Percentiles rank a stretch among this genome's conserved stretches.
These are phyloP conservation scores for Paramecium biaurelia DNA, from an alignment of 73 alveolate genomes.

Conservation along the genomic window DNA sequence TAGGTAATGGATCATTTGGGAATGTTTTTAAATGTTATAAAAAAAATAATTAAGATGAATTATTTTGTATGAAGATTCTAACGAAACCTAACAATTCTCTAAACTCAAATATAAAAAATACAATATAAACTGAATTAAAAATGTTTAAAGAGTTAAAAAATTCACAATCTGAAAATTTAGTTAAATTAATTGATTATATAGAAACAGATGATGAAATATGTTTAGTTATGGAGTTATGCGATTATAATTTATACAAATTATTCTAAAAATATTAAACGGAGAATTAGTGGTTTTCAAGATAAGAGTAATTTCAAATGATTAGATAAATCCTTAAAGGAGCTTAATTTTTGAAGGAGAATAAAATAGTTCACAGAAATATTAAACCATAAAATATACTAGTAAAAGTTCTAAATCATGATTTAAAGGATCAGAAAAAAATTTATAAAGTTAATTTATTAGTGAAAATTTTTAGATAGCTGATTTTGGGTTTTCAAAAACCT, in stretches of 20 bases:
- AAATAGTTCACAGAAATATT: background rate
- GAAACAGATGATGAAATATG: background rate
- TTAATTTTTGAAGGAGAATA: background rate
- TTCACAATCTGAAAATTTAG: background rate
- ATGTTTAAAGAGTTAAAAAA: background rate
- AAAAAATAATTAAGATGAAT: background rate
- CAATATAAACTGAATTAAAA: background rate
- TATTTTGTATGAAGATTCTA: background rate
- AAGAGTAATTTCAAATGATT: background rate
- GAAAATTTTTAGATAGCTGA: background rate
- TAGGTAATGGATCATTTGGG: background rate
- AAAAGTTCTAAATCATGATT: background rate
- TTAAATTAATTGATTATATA: background rate
- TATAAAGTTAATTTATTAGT: background rate
- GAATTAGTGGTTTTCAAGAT: background rate
- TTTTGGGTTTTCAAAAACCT: background rate
- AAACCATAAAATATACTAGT: background rate
- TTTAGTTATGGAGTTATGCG: background rate
- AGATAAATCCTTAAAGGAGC: background rate
- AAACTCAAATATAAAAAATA: background rate
- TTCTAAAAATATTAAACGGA: background rate
- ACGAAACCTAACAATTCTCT: background rate
- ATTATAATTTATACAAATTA: background rate
- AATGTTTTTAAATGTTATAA: background rate
- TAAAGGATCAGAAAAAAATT: background rate